Evolutionary conservation across 208 protist species (phyloP).

Genomic region (Zelonia costaricensis): DNA sequence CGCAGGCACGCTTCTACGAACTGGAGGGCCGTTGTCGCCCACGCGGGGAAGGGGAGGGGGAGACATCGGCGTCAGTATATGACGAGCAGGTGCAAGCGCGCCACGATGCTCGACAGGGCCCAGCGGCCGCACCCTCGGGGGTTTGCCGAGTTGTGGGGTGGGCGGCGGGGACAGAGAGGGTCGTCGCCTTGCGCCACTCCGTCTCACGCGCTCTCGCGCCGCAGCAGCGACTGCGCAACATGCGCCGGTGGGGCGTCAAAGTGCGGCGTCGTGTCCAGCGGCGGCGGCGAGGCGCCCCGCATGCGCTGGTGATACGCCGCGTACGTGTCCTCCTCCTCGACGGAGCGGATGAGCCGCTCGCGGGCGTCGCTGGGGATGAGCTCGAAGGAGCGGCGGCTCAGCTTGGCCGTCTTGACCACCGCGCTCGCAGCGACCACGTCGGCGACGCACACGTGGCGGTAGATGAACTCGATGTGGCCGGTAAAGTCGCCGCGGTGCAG

Average conservation of each 20-base stretch:
- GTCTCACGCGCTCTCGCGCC: conserved; percentile 20
- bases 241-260: conserved; percentile 47
- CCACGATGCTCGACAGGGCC: too few relatives aligned
- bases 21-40: too few relatives aligned
- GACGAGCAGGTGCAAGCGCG: too few relatives aligned
- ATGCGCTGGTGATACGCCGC: conserved; percentile 46
- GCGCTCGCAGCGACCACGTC: conserved; percentile 46
- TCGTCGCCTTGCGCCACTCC: too few relatives aligned
- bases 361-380: conserved; percentile 34
- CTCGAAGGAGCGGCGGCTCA: conserved; percentile 77
- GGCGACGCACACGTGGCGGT: conserved; percentile 64
- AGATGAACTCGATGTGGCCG: conserved; percentile 79
- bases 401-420: conserved; percentile 60
- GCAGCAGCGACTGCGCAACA: conserved; percentile 18
- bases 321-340: conserved; percentile 50
- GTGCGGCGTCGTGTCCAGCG: conserved; percentile 34
- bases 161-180: neutral
- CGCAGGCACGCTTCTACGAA: too few relatives aligned
- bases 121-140: too few relatives aligned
- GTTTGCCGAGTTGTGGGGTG: neutral
- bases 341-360: conserved; percentile 33
- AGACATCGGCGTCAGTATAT: too few relatives aligned
- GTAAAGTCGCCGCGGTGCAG: conserved; percentile 46
- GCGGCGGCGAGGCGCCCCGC: conserved; percentile 32
- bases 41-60: too few relatives aligned